These are phyloP conservation scores for Stachybotrys echinatus DNA, from an alignment of 2,329 filamentous ascomycete genomes.

Conservation along the genomic window DNA sequence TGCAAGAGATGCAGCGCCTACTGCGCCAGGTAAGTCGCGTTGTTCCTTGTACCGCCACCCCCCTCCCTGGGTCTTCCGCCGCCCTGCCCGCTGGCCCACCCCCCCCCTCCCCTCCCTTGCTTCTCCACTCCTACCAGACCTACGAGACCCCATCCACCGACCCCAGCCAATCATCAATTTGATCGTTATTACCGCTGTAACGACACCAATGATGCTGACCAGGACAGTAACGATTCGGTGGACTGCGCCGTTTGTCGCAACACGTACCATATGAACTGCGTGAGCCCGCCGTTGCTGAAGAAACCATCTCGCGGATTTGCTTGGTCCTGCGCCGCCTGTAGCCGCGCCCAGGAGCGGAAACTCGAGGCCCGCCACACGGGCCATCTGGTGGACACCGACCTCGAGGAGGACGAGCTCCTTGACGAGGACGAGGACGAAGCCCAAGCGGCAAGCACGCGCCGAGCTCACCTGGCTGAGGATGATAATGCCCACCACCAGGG, in stretches of 20 bases:
- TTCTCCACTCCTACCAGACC: slow-evolving; percentile 1
- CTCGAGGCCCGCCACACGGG: slow-evolving; percentile 87
- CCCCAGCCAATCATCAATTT: slow-evolving; percentile 5
- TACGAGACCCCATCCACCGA: slow-evolving; percentile 3
- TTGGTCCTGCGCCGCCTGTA: slow-evolving; percentile 96
- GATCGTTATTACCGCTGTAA: slow-evolving; percentile 6
- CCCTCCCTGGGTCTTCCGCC: neutral
- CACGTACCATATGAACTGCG: slow-evolving; percentile 98
- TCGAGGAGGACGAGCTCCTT: slow-evolving; percentile 57
- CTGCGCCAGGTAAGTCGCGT: slow-evolving; percentile 70
- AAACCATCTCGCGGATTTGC: slow-evolving; percentile 97
- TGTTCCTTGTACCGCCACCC: slow-evolving; percentile 8
- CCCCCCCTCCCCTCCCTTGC: slow-evolving; percentile 3
- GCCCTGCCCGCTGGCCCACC: neutral
- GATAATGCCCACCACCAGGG: slow-evolving; percentile 49
- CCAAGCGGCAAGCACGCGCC: slow-evolving; percentile 49
- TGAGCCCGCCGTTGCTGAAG: slow-evolving; percentile 84
- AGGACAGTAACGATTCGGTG: slow-evolving; percentile 77
- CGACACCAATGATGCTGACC: neutral
- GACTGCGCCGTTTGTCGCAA: slow-evolving; percentile 93
- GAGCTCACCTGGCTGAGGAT: slow-evolving; percentile 59
- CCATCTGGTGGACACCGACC: slow-evolving; percentile 62
- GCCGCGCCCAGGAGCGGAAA: slow-evolving; percentile 89
- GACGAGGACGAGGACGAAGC: slow-evolving; percentile 69
- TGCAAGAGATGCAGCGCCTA: slow-evolving; percentile 91